These are phyloP conservation scores for Penicillium odoratum DNA, from an alignment of 495 filamentous ascomycete species.

Conservation along the genomic window DNA sequence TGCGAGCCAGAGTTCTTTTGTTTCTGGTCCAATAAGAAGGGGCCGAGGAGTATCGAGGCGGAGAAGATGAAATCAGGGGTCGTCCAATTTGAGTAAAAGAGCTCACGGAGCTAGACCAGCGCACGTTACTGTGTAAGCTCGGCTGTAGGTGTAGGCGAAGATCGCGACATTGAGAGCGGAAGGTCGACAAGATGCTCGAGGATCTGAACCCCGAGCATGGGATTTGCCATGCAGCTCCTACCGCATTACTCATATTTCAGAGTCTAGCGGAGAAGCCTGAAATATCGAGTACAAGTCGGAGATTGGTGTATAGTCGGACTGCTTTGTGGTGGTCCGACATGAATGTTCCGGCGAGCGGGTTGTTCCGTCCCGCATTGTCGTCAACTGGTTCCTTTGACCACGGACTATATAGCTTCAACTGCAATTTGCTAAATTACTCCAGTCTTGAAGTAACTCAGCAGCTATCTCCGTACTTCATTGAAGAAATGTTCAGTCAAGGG, in stretches of 20 bases:
- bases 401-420: too few relatives aligned
- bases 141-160: slow-evolving; percentile 26
- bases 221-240: slow-evolving; percentile 46
- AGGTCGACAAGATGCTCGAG: slow-evolving; percentile 26
- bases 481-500: too few relatives aligned
- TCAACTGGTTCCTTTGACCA: too few relatives aligned
- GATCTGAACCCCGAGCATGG: slow-evolving; percentile 43
- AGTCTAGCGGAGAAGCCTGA: slow-evolving; percentile 12
- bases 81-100: background rate
- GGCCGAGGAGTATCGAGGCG: background rate
- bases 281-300: background rate
- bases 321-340: background rate
- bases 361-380: background rate
- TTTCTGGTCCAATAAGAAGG: slow-evolving; percentile 16
- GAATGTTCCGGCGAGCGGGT: background rate
- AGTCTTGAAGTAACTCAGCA: too few relatives aligned
- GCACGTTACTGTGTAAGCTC: slow-evolving; percentile 19
- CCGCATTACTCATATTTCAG: slow-evolving; percentile 50
- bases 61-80: background rate
- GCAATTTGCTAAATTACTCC: too few relatives aligned
- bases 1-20: slow-evolving; percentile 26
- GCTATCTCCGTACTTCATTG: too few relatives aligned
- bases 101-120: slow-evolving; percentile 16
- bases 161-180: slow-evolving; percentile 17
- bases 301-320: background rate